phyloP scores from a whole-genome alignment of 2,329 filamentous ascomycete genomes.

The Aureobasidium musti region DNA sequence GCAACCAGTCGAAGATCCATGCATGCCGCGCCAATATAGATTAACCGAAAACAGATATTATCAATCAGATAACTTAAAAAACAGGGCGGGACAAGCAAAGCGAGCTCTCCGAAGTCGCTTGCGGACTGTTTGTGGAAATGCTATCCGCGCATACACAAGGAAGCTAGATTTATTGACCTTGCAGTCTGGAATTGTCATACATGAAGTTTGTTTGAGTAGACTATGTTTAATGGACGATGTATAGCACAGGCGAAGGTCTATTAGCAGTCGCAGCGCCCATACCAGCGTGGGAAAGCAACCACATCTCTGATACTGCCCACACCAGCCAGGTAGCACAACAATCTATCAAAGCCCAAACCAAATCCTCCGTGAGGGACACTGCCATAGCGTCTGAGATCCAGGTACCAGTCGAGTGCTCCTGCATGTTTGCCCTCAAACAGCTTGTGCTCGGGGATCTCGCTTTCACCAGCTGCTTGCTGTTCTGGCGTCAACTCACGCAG shows the following conservation, averaged over 20 bases:
- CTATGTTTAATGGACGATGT: background rate
- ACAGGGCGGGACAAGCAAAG: constrained; percentile 4
- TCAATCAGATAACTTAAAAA: constrained; percentile 30
- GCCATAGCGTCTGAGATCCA: constrained; percentile 86
- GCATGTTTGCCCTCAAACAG: constrained; percentile 24
- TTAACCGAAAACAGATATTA: constrained; percentile 11
- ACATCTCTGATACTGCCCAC: constrained; percentile 81
- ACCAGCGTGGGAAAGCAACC: constrained; percentile 79
- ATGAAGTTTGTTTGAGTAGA: background rate
- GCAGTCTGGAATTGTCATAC: background rate
- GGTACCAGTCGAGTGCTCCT: constrained; percentile 72
- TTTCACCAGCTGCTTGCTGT: constrained; percentile 9
- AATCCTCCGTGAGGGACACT: constrained; percentile 90
- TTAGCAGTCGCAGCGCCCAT: constrained; percentile 56
- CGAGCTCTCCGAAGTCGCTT: constrained; percentile 28
- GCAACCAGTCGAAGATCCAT: background rate
- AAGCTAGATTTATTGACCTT: background rate
- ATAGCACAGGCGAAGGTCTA: constrained; percentile 32
- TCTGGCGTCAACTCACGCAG: constrained; percentile 33
- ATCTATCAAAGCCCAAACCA: constrained; percentile 83
- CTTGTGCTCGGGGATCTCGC: constrained; percentile 30
- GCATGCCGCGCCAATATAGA: constrained; percentile 25
- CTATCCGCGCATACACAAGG: background rate
- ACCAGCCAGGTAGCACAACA: constrained; percentile 80
- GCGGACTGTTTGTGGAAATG: constrained; percentile 3